Evolutionary conservation across 163 green algal genomes (phyloP).

Genomic region (Scenedesmus sp.): DNA sequence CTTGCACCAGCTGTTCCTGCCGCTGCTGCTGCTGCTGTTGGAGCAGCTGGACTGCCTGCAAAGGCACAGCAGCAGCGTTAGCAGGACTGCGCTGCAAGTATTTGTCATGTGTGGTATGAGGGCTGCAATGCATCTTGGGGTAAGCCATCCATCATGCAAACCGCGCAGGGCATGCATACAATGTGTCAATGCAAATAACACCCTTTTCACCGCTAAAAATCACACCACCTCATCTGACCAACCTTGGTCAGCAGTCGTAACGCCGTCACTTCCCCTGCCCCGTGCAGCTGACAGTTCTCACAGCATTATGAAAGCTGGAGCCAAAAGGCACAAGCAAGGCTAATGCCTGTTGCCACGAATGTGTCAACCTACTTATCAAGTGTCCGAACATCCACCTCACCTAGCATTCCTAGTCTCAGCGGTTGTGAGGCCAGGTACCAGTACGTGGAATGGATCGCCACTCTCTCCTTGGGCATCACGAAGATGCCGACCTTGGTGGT

Average conservation of each 20-base stretch:
- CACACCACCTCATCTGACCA: no score
- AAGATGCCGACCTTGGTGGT: constrained; percentile 95
- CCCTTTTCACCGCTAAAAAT: no score
- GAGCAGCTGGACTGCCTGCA: neutral
- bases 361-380: no score
- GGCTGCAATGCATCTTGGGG: neutral
- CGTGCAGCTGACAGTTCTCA: no score
- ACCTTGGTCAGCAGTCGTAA: no score
- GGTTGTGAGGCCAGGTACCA: constrained; percentile 56
- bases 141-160: neutral
- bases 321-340: no score
- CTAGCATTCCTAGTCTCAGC: neutral
- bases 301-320: no score
- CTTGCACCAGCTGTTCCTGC: neutral
- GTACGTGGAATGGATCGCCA: constrained; percentile 88
- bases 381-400: neutral
- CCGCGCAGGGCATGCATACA: no score
- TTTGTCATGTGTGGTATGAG: no score
- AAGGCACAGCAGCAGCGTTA: neutral
- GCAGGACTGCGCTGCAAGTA: neutral
- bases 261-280: no score
- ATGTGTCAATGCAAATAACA: no score
- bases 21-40: neutral
- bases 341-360: no score
- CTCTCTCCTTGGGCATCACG: constrained; percentile 90